Evolutionary conservation across 306 rosid genomes (phyloP).

Genomic region (Hippophae gyantsensis): DNA sequence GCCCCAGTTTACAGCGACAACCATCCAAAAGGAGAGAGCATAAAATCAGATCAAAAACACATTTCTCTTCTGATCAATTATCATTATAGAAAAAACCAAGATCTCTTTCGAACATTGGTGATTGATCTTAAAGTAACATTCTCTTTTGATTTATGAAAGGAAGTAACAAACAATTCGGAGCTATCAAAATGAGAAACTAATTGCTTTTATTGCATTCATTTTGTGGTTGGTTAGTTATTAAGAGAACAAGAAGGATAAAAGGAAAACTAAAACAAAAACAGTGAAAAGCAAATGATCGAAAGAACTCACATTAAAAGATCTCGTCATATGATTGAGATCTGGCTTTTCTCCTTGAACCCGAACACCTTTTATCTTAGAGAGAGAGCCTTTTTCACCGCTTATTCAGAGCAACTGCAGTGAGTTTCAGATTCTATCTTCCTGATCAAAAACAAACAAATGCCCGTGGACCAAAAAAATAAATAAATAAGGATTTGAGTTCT

Average conservation of each 20-base stretch:
- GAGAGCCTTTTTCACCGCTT: not conserved
- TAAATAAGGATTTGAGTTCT: not conserved
- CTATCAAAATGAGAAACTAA: not conserved
- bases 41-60: not conserved
- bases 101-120: constrained; percentile 8
- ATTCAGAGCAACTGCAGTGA: constrained; percentile 1
- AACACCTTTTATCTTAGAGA: constrained; percentile 1
- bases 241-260: constrained; percentile 5
- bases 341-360: constrained; percentile 22
- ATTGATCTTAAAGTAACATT: constrained; percentile 16
- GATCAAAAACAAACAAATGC: constrained; percentile 7
- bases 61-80: constrained; percentile 10
- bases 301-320: constrained; percentile 42
- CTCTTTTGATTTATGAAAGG: not conserved
- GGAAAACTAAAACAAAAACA: not conserved
- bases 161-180: not conserved
- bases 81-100: constrained; percentile 11
- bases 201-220: not conserved
- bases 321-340: constrained; percentile 67
- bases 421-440: not conserved
- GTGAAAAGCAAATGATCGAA: constrained; percentile 9
- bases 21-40: not conserved
- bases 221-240: constrained; percentile 1
- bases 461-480: not conserved
- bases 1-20: not conserved